Evolutionary conservation across 305 asterid species (phyloP).

Genomic region (Fraxinus baroniana): DNA sequence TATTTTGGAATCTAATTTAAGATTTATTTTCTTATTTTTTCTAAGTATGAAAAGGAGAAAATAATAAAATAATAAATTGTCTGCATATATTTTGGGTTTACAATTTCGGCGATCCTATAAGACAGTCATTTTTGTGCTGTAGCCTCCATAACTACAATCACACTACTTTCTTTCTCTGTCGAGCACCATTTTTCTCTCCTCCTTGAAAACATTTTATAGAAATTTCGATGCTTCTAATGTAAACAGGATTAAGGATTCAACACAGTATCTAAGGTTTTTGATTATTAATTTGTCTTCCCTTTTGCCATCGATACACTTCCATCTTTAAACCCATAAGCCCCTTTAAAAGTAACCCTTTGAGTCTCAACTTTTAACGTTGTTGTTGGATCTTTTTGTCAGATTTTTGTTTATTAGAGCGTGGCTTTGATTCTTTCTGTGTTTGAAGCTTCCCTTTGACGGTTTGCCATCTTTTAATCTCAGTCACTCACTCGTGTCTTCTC

Average conservation of each 20-base stretch:
- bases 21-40: neutral
- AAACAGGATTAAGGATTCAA: neutral
- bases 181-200: neutral
- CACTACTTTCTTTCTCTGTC: neutral
- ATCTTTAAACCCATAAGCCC: neutral
- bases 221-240: constrained; percentile 9
- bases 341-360: constrained; percentile 7
- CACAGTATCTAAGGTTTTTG: constrained; percentile 18
- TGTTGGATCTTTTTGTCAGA: constrained; percentile 42
- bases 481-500: constrained; percentile 19
- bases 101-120: constrained; percentile 58
- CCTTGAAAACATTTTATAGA: constrained; percentile 10
- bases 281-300: constrained; percentile 18
- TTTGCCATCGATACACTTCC: constrained; percentile 10
- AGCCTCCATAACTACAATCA: constrained; percentile 27
- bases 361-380: constrained; percentile 40
- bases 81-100: constrained; percentile 20
- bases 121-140: constrained; percentile 46
- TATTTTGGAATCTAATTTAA: constrained; percentile 29
- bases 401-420: constrained; percentile 7
- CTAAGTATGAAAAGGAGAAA: neutral
- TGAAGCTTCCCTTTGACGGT: constrained; percentile 42
- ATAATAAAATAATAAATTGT: constrained; percentile 10
- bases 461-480: constrained; percentile 16
- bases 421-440: constrained; percentile 26